Evolutionary conservation across 2,329 filamentous ascomycete genomes (phyloP).

Genomic region (Botrytis sinoallii): DNA sequence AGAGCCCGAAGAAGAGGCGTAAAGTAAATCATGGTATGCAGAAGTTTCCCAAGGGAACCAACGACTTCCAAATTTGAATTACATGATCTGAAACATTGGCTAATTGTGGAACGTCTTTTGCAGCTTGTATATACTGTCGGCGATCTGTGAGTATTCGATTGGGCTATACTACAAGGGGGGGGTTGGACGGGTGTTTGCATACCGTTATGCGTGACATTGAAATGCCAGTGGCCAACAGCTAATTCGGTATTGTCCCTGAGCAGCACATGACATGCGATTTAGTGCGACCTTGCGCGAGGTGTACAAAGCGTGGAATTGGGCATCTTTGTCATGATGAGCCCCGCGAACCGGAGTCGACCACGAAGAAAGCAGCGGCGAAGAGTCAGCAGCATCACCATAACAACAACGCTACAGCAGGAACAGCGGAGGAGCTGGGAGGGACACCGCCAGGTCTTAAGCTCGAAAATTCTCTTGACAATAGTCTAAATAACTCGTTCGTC

Average conservation of each 20-base stretch:
- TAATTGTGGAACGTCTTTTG: constrained; percentile 42
- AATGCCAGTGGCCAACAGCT: constrained; percentile 37
- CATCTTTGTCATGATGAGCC: constrained; percentile 98
- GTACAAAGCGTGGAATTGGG: constrained; percentile 97
- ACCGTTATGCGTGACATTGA: constrained; percentile 36
- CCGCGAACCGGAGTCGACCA: constrained; percentile 66
- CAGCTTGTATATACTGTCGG: constrained; percentile 85
- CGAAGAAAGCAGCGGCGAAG: constrained; percentile 67
- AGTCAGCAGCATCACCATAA: constrained; percentile 52
- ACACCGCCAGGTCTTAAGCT: constrained; percentile 48
- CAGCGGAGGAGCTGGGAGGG: constrained; percentile 56
- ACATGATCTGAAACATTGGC: constrained; percentile 33
- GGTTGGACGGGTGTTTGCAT: constrained; percentile 29
- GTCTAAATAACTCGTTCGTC: constrained; percentile 53
- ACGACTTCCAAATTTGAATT: constrained; percentile 26
- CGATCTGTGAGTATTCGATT: constrained; percentile 72
- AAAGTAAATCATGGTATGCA: constrained; percentile 84
- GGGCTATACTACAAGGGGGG: constrained; percentile 30
- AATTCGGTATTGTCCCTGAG: constrained; percentile 37
- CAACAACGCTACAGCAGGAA: constrained; percentile 47
- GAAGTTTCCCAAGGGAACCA: constrained; percentile 23
- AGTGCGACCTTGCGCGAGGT: constrained; percentile 82
- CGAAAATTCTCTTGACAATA: constrained; percentile 44
- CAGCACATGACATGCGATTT: constrained; percentile 93
- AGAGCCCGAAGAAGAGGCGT: constrained; percentile 77